Base-by-base conservation (phyloP, 495 filamentous ascomycete species). In the Aspergillus leporis region DNA sequence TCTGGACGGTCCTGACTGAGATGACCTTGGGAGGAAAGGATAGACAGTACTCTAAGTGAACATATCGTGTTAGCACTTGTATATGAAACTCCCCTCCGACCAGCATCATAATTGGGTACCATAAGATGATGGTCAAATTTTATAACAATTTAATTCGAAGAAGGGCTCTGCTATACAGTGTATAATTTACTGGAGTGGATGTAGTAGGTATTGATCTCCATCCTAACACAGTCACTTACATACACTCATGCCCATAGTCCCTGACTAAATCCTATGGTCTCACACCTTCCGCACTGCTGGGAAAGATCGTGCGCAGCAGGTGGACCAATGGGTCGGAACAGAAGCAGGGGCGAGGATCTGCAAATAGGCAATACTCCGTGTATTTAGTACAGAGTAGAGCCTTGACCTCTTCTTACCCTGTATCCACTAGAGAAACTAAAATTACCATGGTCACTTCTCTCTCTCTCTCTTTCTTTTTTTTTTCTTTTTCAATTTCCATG, bases 271-370 rank as follows among this genome's bases (percentile, higher is more conserved):
- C 18, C 22, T 47, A 32, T 46, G 46, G 57, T 59, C 41, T 51
- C 50, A 47, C 50, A 59, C 57, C 57, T 59, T 59, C 57, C 57
- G 41, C 23, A 28, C 41, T 36, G 57, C 50, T 59, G 57, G 57
- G 45, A 22, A 56, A 56, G 45, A 9, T 48, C 40, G 41, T 36
- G 54, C 43, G 25, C 43, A 18, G 9, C 22, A 25, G 22, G 38
- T 22, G 41, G 43, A 48, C 54, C 54, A 56, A 56, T 56, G 25
- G 54, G 47, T 45, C 41, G 41, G 41, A 19, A 21, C 41, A 45
- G 9, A 45, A 14, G 41, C 8, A 45, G 18, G 32, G 48, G 55
- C 31, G 43, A 28, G n/a, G 55, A 56, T 56, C 45, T 48, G 55
- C 55, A 50, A 34, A 47, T 21, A 47, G 43, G 21, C 19, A 47